Evolutionary conservation across 805 yeast genomes (phyloP).

Genomic region (Lachancea nothofagi): DNA sequence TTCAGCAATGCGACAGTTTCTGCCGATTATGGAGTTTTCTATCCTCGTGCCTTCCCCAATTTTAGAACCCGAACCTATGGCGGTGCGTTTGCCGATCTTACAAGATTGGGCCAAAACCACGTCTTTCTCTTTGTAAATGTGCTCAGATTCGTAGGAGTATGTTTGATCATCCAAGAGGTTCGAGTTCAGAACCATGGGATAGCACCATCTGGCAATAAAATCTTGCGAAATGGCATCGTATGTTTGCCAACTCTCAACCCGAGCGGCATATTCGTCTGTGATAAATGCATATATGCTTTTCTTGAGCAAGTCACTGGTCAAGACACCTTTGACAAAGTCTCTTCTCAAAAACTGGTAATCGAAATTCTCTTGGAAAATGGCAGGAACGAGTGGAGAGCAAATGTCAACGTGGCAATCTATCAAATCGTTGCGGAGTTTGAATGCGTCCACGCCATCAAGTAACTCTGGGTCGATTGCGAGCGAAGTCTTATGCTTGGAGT

Average conservation of each 20-base stretch:
- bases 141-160: constrained; percentile 74
- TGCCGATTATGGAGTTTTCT: constrained; percentile 73
- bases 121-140: constrained; percentile 81
- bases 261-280: constrained; percentile 79
- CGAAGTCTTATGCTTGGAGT: constrained; percentile 42
- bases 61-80: constrained; percentile 69
- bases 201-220: constrained; percentile 84
- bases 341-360: constrained; percentile 83
- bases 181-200: constrained; percentile 85
- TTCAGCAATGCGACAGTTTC: constrained; percentile 77
- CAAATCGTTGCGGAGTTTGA: constrained; percentile 81
- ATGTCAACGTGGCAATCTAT: constrained; percentile 96
- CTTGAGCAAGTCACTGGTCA: constrained; percentile 83
- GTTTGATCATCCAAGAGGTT: constrained; percentile 67
- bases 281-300: constrained; percentile 88
- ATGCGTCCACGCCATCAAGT: constrained; percentile 65
- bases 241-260: constrained; percentile 94
- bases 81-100: constrained; percentile 70
- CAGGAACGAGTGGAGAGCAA: constrained; percentile 91
- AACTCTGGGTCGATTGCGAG: constrained; percentile 79
- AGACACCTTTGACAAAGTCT: constrained; percentile 86
- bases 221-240: constrained; percentile 90
- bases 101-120: constrained; percentile 94
- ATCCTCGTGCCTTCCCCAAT: constrained; percentile 73
- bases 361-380: constrained; percentile 91